Base-by-base conservation (phyloP, 164 flowering plant species). In the Litsea cubeba region DNA sequence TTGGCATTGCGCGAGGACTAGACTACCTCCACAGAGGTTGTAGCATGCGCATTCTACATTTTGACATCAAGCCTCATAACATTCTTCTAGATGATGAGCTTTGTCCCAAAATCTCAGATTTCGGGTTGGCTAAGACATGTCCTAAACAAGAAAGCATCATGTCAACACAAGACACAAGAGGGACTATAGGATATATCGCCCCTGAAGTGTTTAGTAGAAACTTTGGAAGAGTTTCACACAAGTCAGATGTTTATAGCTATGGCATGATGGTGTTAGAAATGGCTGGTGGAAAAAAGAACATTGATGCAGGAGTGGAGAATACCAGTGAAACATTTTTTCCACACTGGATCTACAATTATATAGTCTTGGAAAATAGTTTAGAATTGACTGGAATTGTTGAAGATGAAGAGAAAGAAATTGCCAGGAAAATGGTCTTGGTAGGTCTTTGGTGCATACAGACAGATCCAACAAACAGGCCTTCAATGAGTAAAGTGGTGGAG, bases 41-140 rank as follows among this genome's bases (percentile, higher is more conserved):
- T 65, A 25, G 54, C 60, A 62, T 5, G 14, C 23, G 71, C n/a
- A 76, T 76, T 26, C 26, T 76, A 24, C 78, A 76, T 50, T 71
- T 76, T 12, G 78, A 76, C 64, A 71, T 71, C 22, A 76, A 76
- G 11, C 73, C 76, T 7, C 70, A 65, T n/a, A 73, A 73, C 46
- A 73, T 73, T n/a, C 70, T 73, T 26, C 40, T 66, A 20, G 70
- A 71, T 22, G 30, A 76, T 14, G 23, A 26, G 7, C 70, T 75
- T 23, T 18, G 18, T 30, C 78, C 78, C 15, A 75, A 75, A 68
- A 70, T 70, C 1, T 76, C 74, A 10, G 70, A 76, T 65, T 76
- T 76, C n/a, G 75, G 75, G 0, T 58, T 76, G 4, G 78, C 75
- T 23, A 76, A 64, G 50, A 12, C 50, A 15, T 50, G 64, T 49